These are phyloP conservation scores for Andalucia godoyi DNA, from an alignment of 78 protist species.

Conservation along the genomic window DNA sequence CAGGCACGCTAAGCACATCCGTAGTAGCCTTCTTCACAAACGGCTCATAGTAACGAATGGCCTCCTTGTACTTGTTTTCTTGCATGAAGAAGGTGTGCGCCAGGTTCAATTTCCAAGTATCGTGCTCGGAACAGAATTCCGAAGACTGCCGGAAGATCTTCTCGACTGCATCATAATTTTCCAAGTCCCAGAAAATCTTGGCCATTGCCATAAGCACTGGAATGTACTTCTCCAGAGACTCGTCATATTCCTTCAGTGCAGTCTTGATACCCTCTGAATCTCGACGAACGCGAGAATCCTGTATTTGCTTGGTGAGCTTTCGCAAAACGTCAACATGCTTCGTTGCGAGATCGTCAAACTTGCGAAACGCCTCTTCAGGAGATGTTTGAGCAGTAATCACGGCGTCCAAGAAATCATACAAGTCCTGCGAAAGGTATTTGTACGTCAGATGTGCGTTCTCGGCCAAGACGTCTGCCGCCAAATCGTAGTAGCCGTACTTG, in stretches of 20 bases:
- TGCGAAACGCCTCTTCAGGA: conserved; percentile 49
- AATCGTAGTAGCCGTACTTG: conserved; percentile 38
- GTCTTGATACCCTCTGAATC: conserved; percentile 24
- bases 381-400: conserved; percentile 23
- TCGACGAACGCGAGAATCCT: conserved; percentile 24
- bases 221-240: conserved; percentile 46
- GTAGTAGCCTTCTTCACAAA: conserved; percentile 25
- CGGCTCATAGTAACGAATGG: conserved; percentile 58
- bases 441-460: conserved; percentile 38
- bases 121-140: conserved; percentile 56
- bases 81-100: conserved; percentile 71
- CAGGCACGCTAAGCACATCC: conserved; percentile 26
- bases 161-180: conserved; percentile 46
- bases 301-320: conserved; percentile 42
- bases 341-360: conserved; percentile 33
- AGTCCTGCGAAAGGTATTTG: conserved; percentile 22
- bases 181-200: conserved; percentile 60
- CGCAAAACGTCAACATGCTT: conserved; percentile 43
- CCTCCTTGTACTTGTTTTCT: conserved; percentile 48
- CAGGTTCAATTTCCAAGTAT: conserved; percentile 61
- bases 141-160: conserved; percentile 44
- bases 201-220: conserved; percentile 69
- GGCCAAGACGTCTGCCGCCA: conserved; percentile 56
- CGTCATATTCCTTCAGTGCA: conserved; percentile 40
- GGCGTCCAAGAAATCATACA: conserved; percentile 50